Evolutionary conservation across 257 asterid genomes (phyloP), one percentile per base, ranked within the genome.

Genomic region (Haberlea rhodopensis): DNA sequence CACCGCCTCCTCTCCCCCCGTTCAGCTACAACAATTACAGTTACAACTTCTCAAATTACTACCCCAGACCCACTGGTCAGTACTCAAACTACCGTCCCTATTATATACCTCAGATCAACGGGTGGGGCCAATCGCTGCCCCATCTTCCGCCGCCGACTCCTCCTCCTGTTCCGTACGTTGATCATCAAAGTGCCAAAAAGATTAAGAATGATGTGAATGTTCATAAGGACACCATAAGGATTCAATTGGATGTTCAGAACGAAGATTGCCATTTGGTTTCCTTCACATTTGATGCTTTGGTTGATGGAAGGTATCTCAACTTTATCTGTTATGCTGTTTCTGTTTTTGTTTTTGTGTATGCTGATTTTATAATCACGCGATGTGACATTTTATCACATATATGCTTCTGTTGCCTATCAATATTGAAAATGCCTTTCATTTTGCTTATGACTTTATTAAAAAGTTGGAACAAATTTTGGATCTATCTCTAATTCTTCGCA

Each of bases 241-340:
- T 91, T 65, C 84, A 82, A 45, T 61, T 81, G 61, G 96, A 91
- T 64, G 89, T 75, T 69, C 57, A 23, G 62, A 52, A 75, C 71
- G 79, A 60, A 15, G 91, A 87, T 77, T 79, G 72, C 57, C 87
- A 81, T 73, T 70, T 91, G 87, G 85, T 91, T 65, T 72, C 87
- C 60, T 91, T 91, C 75, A 82, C 84, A 20, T 91, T 91, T 52
- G 98, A 91, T 82, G 98, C 98, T 54, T 32, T 87, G 76, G 87
- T 89, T 27, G 89, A 87, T 75, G 98, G 98, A 67, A 89, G 97
- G 98, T 91, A 75, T 57, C 31, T 7, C 11, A 8, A 5, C 27
- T 27, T 29, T 43, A 40, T 18, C 4, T 69, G 31, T 61, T n/a
- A 24, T 23, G 63, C 26, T 60, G 46, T 15, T n/a, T 43, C 53